Evolutionary conservation across 1,284 basidiomycete species (phyloP).

Genomic region (Heterobasidion parviporum): DNA sequence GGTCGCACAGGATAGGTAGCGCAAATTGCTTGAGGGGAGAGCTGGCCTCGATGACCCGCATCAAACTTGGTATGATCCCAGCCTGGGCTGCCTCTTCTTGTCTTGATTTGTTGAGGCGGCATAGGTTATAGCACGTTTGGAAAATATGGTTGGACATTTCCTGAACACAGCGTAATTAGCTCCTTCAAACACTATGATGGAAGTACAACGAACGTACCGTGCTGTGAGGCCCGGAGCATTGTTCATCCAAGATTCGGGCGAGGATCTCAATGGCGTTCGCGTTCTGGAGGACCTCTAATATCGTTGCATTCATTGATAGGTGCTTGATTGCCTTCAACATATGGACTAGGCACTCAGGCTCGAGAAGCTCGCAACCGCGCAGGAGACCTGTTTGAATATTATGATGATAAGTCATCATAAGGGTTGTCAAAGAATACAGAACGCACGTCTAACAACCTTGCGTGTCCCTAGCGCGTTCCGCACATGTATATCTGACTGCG

Average conservation of each 20-base stretch:
- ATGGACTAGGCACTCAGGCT: constrained; percentile 78
- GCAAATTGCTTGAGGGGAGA: constrained; percentile 96
- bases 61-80: constrained; percentile 87
- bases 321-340: constrained; percentile 96
- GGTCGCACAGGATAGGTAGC: constrained; percentile 90
- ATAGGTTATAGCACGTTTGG: constrained; percentile 92
- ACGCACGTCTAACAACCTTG: constrained; percentile 82
- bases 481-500: constrained; percentile 89
- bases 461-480: constrained; percentile 86
- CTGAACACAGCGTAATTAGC: constrained; percentile 29
- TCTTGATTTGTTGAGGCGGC: constrained; percentile 85
- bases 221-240: constrained; percentile 70
- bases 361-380: constrained; percentile 75
- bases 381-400: constrained; percentile 52
- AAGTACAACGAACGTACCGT: constrained; percentile 47
- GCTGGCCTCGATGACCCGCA: constrained; percentile 78
- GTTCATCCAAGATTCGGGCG: constrained; percentile 76
- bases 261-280: constrained; percentile 92
- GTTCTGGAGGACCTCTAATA: constrained; percentile 92
- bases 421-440: not conserved
- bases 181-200: not conserved
- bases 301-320: constrained; percentile 83
- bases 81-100: constrained; percentile 97
- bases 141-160: constrained; percentile 93
- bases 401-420: not conserved